A percentile compares a stretch with the other conserved stretches of the same genome.
Conservation (phyloP, 179 eudicot species). For the Camellia oleifera region DNA sequence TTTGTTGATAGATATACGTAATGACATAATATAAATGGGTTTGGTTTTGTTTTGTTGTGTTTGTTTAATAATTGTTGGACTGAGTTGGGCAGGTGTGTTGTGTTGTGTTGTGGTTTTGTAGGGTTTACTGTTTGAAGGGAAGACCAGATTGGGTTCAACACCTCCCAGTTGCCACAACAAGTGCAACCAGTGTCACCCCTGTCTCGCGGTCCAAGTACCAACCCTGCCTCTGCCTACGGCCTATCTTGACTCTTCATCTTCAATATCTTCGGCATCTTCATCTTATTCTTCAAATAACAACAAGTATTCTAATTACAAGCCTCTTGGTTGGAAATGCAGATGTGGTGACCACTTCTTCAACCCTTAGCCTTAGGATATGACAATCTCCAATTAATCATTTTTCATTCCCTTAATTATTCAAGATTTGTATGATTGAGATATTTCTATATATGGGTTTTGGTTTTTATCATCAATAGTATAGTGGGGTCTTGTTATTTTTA, state of each 20-base stretch:
- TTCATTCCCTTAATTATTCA: neutral
- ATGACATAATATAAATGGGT: neutral
- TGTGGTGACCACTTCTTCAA: constrained; percentile 65
- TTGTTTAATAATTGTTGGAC: too few species aligned
- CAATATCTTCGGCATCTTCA: constrained; percentile 18
- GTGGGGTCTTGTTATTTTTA: too few species aligned
- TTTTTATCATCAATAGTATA: neutral
- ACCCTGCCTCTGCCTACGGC: constrained; percentile 32
- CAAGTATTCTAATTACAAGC: constrained; percentile 93
- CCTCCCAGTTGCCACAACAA: constrained; percentile 98
- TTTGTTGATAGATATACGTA: neutral
- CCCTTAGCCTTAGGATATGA: constrained; percentile 34
- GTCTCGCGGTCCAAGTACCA: constrained; percentile 81
- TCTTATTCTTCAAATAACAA: constrained; percentile 29
- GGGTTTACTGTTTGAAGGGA: constrained; percentile 58
- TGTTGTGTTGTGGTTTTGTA: constrained; percentile 6
- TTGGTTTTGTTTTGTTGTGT: neutral
- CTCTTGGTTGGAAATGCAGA: constrained; percentile 87
- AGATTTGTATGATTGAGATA: neutral
- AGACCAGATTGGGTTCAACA: constrained; percentile 79
- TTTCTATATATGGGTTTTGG: neutral
- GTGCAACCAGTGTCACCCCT: constrained; percentile 95
- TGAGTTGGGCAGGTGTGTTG: neutral
- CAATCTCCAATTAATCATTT: too few species aligned
- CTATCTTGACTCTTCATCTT: constrained; percentile 23